Percentiles rank a stretch among this genome's conserved stretches.
These are phyloP conservation scores for Colletotrichum cuscutae DNA, from an alignment of 2,329 filamentous ascomycete species.

Conservation along the genomic window DNA sequence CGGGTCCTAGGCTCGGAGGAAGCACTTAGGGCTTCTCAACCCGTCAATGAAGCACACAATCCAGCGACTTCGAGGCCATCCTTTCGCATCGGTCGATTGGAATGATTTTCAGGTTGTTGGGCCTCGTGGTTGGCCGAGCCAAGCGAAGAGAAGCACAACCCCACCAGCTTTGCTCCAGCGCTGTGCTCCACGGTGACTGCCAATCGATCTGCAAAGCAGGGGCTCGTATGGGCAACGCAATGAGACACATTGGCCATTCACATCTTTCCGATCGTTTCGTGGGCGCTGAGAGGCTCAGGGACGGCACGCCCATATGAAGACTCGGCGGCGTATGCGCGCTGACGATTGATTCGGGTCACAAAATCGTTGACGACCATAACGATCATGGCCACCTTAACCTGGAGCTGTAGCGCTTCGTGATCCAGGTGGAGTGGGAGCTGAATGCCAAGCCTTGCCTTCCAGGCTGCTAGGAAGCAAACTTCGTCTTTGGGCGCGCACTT, in stretches of 20 bases:
- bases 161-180: not conserved
- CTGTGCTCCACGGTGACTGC: not conserved
- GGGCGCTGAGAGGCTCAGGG: conserved; percentile 29
- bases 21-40: conserved; percentile 3
- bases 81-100: not conserved
- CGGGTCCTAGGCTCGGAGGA: not conserved
- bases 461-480: not conserved
- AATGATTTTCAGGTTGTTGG: not conserved
- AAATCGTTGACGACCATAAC: not conserved
- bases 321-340: conserved; percentile 13
- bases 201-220: conserved; percentile 21
- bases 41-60: not conserved
- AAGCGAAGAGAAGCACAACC: conserved; percentile 8
- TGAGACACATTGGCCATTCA: conserved; percentile 19
- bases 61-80: not conserved
- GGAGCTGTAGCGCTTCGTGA: not conserved
- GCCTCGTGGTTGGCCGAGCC: conserved; percentile 9
- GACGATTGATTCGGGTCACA: not conserved
- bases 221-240: conserved; percentile 11
- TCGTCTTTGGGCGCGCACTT: not conserved
- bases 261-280: not conserved
- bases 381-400: not conserved
- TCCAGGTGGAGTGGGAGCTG: not conserved
- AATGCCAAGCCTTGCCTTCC: conserved; percentile 1
- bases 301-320: not conserved